These are phyloP conservation scores for Fragaria ananassa DNA, from an alignment of 306 rosid genomes.

Conservation along the genomic window DNA sequence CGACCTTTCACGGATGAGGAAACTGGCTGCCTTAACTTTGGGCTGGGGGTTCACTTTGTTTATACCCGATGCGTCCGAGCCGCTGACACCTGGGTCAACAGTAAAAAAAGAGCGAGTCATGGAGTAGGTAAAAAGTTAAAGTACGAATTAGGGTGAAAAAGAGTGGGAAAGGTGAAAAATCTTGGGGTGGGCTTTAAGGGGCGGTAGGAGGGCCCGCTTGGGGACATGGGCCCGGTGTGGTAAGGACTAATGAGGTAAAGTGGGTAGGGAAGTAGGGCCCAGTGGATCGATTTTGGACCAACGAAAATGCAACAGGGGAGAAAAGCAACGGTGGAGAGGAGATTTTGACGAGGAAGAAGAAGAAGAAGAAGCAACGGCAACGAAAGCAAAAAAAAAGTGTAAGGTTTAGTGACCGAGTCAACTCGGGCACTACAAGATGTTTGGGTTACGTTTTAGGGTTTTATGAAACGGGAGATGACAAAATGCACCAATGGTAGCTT, in stretches of 20 bases:
- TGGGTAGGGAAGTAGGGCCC: background rate
- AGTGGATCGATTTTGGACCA: slow-evolving; percentile 22
- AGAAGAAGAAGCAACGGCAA: background rate
- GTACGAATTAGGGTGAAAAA: background rate
- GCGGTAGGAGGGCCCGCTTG: slow-evolving; percentile 27
- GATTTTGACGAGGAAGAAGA: slow-evolving; percentile 9
- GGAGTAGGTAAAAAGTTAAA: background rate
- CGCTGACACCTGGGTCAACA: slow-evolving; percentile 3
- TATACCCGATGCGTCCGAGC: background rate
- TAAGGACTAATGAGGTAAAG: slow-evolving; percentile 8
- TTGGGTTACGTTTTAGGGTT: background rate
- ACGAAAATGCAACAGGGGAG: slow-evolving; percentile 15
- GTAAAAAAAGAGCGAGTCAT: slow-evolving; percentile 13
- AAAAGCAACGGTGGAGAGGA: slow-evolving; percentile 36
- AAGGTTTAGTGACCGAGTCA: slow-evolving; percentile 18
- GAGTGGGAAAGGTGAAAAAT: slow-evolving; percentile 22
- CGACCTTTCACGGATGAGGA: background rate
- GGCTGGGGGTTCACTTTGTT: background rate
- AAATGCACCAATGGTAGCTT: background rate
- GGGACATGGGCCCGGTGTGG: slow-evolving; percentile 19
- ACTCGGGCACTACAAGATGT: slow-evolving; percentile 7
- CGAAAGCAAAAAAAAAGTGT: background rate
- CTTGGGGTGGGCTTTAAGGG: slow-evolving; percentile 19
- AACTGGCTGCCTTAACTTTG: background rate
- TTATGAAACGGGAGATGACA: background rate